These are phyloP conservation scores for Clonostachys sp. DNA, from an alignment of 2,329 filamentous ascomycete genomes.

Conservation along the genomic window DNA sequence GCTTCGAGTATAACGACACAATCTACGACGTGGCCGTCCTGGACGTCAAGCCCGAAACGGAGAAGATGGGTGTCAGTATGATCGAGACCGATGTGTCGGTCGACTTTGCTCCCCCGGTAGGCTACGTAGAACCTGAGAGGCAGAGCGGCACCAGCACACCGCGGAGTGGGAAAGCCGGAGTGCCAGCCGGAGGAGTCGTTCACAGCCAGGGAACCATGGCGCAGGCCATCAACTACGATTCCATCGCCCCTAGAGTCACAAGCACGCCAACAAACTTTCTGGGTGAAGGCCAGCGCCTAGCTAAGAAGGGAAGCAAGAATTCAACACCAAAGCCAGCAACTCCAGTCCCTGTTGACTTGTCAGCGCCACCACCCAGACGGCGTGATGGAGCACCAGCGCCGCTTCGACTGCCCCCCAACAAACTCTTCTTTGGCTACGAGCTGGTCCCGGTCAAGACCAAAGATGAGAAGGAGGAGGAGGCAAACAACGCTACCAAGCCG, in stretches of 20 bases:
- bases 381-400: conserved; percentile 79
- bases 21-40: conserved; percentile 90
- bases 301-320: conserved; percentile 74
- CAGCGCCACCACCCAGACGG: conserved; percentile 22
- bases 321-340: conserved; percentile 62
- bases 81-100: conserved; percentile 96
- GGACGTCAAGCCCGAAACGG: conserved; percentile 82
- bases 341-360: conserved; percentile 46
- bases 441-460: conserved; percentile 82
- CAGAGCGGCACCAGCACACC: conserved; percentile 84
- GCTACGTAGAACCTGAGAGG: conserved; percentile 84
- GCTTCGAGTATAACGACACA: conserved; percentile 93
- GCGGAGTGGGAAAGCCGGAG: conserved; percentile 60
- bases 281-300: conserved; percentile 76
- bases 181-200: conserved; percentile 68
- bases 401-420: conserved; percentile 77
- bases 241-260: conserved; percentile 76
- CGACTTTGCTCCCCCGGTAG: conserved; percentile 90
- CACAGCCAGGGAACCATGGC: conserved; percentile 93
- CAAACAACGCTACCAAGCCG: conserved; percentile 59
- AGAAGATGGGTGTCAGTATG: conserved; percentile 85
- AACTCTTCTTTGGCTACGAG: conserved; percentile 95
- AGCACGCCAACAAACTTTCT: conserved; percentile 74
- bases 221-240: conserved; percentile 92
- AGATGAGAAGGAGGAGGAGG: conserved; percentile 62